A percentile compares a stretch with the other conserved stretches of the same genome.
Conservation (phyloP, 1,139 yeast genomes). For the Candida pseudoviswanathii region DNA sequence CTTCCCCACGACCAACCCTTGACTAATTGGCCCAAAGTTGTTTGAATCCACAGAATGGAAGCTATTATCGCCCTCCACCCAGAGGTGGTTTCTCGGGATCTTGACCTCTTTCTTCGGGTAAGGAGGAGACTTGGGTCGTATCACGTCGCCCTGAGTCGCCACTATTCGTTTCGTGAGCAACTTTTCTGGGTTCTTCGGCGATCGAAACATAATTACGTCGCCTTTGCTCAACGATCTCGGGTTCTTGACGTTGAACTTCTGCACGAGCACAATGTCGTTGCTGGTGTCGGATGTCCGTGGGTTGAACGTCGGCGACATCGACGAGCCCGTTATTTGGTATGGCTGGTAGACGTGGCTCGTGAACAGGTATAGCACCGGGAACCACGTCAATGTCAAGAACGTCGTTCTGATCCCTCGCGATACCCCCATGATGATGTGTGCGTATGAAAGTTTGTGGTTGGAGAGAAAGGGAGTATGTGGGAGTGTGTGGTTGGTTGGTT, state of each 20-base stretch:
- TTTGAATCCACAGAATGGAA: constrained; percentile 84
- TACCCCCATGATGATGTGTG: constrained; percentile 9
- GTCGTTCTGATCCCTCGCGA: constrained; percentile 23
- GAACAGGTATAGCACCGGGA: constrained; percentile 74
- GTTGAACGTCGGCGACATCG: constrained; percentile 91
- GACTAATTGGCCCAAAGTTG: constrained; percentile 81
- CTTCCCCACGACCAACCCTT: constrained; percentile 75
- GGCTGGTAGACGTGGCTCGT: constrained; percentile 74
- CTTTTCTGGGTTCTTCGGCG: constrained; percentile 77
- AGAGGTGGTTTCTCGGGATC: constrained; percentile 78
- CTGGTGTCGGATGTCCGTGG: constrained; percentile 55
- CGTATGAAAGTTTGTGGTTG: too few relatives aligned
- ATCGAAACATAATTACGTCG: constrained; percentile 75
- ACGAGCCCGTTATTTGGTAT: constrained; percentile 76
- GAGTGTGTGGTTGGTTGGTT: too few relatives aligned
- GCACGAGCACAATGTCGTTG: constrained; percentile 69
- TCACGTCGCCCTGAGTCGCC: constrained; percentile 71
- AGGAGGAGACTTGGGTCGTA: constrained; percentile 57
- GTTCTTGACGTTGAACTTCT: constrained; percentile 58
- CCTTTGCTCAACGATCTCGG: constrained; percentile 54
- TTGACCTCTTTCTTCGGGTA: constrained; percentile 64
- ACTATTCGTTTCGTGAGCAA: constrained; percentile 76
- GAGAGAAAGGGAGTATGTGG: neutral
- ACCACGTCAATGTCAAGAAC: constrained; percentile 55
- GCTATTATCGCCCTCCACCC: constrained; percentile 95